Conservation (phyloP, 495 filamentous ascomycete species). For the Bombardia bombarda region DNA sequence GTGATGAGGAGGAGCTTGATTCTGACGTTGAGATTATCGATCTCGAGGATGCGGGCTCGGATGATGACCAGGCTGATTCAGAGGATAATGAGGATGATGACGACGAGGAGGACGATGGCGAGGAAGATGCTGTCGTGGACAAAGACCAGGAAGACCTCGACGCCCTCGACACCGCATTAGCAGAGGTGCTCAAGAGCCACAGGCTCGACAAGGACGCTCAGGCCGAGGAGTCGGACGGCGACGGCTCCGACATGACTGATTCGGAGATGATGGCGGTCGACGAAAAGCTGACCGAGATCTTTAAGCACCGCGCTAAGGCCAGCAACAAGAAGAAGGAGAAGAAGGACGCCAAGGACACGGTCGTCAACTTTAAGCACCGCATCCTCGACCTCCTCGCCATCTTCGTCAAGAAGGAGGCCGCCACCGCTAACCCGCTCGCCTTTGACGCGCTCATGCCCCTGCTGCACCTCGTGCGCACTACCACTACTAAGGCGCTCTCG, state of each 20-base stretch:
- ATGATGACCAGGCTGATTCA: conserved; percentile 35
- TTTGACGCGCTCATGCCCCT: conserved; percentile 61
- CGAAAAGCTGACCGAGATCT: conserved; percentile 69
- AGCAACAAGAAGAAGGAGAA: conserved; percentile 66
- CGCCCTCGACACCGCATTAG: conserved; percentile 70
- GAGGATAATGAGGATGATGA: conserved; percentile 37
- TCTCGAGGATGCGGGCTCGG: conserved; percentile 32
- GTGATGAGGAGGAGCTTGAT: conserved; percentile 31
- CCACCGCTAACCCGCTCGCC: conserved; percentile 50
- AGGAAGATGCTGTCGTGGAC: conserved; percentile 24
- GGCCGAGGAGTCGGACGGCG: conserved; percentile 37
- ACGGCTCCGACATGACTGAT: conserved; percentile 78
- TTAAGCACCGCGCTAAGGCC: conserved; percentile 57
- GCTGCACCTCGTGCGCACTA: conserved; percentile 38
- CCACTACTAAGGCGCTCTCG: conserved; percentile 61
- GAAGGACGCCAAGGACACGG: conserved; percentile 78
- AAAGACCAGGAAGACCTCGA: conserved; percentile 43
- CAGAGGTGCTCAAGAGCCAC: conserved; percentile 60
- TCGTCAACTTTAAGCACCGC: conserved; percentile 91
- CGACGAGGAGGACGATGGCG: conserved; percentile 22
- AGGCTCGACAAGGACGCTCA: conserved; percentile 45
- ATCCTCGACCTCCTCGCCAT: conserved; percentile 82
- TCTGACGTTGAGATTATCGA: conserved; percentile 37
- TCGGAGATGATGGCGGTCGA: conserved; percentile 93
- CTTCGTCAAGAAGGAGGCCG: conserved; percentile 72